Evolutionary conservation across 2,329 filamentous ascomycete genomes (phyloP).

Genomic region (Diplodia seriata): DNA sequence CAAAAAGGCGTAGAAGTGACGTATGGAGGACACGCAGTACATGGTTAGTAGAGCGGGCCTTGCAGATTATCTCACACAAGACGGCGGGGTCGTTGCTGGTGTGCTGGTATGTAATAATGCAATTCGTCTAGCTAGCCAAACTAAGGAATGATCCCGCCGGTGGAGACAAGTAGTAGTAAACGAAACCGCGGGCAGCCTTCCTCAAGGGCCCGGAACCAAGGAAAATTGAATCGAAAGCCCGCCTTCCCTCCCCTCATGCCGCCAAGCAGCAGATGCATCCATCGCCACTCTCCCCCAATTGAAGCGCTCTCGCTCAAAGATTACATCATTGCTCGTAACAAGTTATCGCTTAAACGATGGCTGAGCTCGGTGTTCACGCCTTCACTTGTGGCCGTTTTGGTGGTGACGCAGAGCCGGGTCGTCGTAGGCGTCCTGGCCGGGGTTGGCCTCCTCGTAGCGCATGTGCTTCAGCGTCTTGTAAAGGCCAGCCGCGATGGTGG

Average conservation of each 20-base stretch:
- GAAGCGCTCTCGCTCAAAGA: no score
- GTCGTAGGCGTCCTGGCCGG: conserved; percentile 43
- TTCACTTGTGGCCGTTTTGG: background rate
- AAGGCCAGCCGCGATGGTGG: conserved; percentile 57
- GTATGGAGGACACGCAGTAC: background rate
- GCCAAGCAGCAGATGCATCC: background rate
- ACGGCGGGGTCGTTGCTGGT: background rate
- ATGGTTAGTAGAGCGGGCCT: background rate
- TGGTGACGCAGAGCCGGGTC: background rate
- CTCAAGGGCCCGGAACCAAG: background rate
- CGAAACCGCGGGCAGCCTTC: background rate
- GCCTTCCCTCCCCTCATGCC: background rate
- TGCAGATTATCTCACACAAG: background rate
- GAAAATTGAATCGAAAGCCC: background rate
- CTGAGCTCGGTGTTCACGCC: no score
- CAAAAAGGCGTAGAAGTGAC: background rate
- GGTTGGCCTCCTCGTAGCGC: conserved; percentile 48
- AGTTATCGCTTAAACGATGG: background rate
- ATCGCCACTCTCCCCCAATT: background rate
- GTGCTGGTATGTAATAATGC: background rate
- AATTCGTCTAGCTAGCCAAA: background rate
- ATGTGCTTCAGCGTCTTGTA: conserved; percentile 56
- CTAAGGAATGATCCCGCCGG: background rate
- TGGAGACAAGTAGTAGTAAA: background rate
- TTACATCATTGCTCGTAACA: background rate